These are phyloP conservation scores for Leishmania guyanensis DNA, from an alignment of 208 protist genomes.

Conservation along the genomic window DNA sequence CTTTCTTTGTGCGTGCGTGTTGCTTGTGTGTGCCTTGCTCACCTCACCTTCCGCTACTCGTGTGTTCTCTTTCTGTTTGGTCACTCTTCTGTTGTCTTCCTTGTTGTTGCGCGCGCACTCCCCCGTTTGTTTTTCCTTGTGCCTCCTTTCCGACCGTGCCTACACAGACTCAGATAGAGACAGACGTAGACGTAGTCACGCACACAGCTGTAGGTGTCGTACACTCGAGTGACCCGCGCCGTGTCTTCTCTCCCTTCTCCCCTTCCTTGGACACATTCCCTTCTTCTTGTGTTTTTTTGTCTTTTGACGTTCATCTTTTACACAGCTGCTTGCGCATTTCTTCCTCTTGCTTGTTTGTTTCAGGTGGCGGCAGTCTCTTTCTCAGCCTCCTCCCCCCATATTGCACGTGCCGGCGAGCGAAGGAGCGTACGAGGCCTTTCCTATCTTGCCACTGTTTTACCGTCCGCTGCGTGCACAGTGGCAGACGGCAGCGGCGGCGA, in stretches of 20 bases:
- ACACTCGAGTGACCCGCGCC: neutral
- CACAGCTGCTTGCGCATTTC: neutral
- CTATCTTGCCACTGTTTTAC: neutral
- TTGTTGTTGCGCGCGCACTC: neutral
- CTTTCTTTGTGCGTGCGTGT: neutral
- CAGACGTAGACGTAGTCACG: neutral
- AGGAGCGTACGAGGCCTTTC: neutral
- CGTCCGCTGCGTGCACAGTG: neutral
- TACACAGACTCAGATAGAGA: neutral
- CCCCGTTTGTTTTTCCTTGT: neutral
- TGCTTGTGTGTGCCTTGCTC: neutral
- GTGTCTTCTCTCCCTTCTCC: neutral
- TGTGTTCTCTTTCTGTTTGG: neutral
- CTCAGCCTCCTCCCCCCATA: neutral
- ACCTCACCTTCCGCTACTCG: neutral
- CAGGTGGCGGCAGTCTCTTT: neutral
- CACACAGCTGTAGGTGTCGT: slow-evolving; percentile 1
- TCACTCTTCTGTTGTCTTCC: neutral
- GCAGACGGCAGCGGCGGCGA: neutral
- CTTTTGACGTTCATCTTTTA: neutral
- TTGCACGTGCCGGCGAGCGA: neutral
- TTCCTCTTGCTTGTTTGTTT: neutral
- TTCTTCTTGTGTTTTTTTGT: neutral
- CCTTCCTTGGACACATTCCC: neutral
- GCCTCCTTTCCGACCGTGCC: neutral